Evolutionary conservation across 768 basidiomycete genomes (phyloP).

Genomic region (Rossbeevera mucosa): DNA sequence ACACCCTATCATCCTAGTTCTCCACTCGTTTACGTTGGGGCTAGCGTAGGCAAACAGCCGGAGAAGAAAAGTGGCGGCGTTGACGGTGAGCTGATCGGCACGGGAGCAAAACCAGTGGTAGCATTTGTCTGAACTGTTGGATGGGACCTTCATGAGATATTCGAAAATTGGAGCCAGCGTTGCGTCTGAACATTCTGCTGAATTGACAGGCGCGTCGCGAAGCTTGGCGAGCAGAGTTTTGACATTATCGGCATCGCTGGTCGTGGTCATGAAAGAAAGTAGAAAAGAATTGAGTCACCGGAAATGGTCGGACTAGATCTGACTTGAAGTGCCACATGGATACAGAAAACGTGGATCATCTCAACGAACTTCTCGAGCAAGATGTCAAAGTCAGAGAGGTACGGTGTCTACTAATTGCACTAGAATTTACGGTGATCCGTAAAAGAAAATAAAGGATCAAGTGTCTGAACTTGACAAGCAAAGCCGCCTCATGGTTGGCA

Average conservation of each 20-base stretch:
- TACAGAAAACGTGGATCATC: constrained; percentile 45
- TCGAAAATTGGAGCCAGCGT: constrained; percentile 48
- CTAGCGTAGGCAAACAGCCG: constrained; percentile 77
- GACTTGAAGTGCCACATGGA: constrained; percentile 43
- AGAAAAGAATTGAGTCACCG: background rate
- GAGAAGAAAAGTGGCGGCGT: constrained; percentile 76
- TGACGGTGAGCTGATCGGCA: constrained; percentile 50
- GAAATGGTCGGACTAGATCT: constrained; percentile 10
- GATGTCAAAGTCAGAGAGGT: constrained; percentile 68
- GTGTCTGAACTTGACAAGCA: constrained; percentile 73
- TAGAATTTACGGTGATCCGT: background rate
- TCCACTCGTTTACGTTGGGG: constrained; percentile 59
- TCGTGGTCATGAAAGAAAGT: constrained; percentile 21
- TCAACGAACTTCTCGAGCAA: constrained; percentile 57
- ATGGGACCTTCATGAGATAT: constrained; percentile 48
- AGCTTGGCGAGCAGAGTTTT: constrained; percentile 49
- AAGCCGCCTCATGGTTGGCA: constrained; percentile 64
- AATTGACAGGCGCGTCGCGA: constrained; percentile 55
- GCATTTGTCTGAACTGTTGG: constrained; percentile 33
- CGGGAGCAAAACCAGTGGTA: constrained; percentile 81
- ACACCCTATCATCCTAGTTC: constrained; percentile 48
- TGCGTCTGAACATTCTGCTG: constrained; percentile 42
- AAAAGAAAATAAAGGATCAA: constrained; percentile 76
- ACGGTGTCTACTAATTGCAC: constrained; percentile 10
- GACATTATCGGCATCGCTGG: constrained; percentile 35